Conservation (phyloP, 306 rosid genomes). For the Dalbergia cultrata region DNA sequence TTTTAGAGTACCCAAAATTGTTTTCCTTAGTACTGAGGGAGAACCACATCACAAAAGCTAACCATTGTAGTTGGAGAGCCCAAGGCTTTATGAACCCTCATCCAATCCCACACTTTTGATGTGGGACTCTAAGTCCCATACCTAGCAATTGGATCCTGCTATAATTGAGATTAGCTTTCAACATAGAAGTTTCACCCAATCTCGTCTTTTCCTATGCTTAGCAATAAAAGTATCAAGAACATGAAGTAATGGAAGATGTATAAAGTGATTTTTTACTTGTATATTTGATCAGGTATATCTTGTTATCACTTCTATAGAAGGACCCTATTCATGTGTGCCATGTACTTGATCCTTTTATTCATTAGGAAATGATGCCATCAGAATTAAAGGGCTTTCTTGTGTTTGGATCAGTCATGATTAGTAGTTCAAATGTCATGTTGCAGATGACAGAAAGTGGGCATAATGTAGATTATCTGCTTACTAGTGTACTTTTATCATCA, state of each 20-base stretch:
- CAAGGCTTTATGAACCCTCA: too few relatives aligned
- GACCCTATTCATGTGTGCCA: constrained; percentile 9
- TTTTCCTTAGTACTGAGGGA: constrained; percentile 13
- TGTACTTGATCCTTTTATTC: constrained; percentile 25
- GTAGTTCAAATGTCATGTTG: neutral
- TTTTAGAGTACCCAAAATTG: constrained; percentile 7
- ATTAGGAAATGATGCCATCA: neutral
- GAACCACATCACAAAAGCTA: too few relatives aligned
- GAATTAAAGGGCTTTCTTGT: constrained; percentile 29
- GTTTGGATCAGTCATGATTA: constrained; percentile 37
- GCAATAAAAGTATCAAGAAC: constrained; percentile 18
- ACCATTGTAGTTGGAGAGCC: too few relatives aligned
- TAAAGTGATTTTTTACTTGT: constrained; percentile 24
- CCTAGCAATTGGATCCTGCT: too few relatives aligned
- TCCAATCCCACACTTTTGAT: too few relatives aligned
- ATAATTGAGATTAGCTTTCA: too few relatives aligned
- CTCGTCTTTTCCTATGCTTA: constrained; percentile 11
- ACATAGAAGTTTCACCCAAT: neutral
- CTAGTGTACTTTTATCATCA: constrained; percentile 25
- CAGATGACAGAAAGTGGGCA: constrained; percentile 23
- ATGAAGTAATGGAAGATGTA: constrained; percentile 19
- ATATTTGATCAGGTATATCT: constrained; percentile 29
- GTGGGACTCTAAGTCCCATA: too few relatives aligned
- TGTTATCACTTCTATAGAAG: constrained; percentile 13
- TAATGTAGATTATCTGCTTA: constrained; percentile 30